Evolutionary conservation across 169 alveolate genomes (phyloP).

Genomic region (Plasmodium adleri): DNA sequence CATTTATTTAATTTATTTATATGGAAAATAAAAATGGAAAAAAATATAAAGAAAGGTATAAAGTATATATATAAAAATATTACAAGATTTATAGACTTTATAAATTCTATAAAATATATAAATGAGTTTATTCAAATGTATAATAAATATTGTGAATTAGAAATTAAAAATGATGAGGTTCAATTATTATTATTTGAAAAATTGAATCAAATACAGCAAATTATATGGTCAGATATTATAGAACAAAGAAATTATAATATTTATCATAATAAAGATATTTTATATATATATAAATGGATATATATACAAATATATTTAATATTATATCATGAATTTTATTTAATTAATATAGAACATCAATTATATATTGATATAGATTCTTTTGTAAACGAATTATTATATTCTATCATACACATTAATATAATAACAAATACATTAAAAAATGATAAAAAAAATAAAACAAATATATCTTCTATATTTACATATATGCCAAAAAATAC

Average conservation of each 20-base stretch:
- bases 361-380: conserved; percentile 20
- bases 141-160: neutral
- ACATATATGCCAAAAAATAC: conserved; percentile 58
- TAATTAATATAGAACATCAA: conserved; percentile 58
- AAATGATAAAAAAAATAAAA: conserved; percentile 30
- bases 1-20: conserved; percentile 54
- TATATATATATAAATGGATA: conserved; percentile 24
- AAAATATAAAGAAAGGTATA: conserved; percentile 13
- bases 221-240: conserved; percentile 36
- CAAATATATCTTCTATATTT: conserved; percentile 6
- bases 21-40: conserved; percentile 38
- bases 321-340: conserved; percentile 14
- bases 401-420: conserved; percentile 21
- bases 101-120: conserved; percentile 12
- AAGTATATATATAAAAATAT: conserved; percentile 25
- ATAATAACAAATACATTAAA: neutral
- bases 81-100: conserved; percentile 2
- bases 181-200: conserved; percentile 12
- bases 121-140: conserved; percentile 19
- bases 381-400: conserved; percentile 27
- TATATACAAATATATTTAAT: conserved; percentile 17
- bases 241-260: conserved; percentile 17
- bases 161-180: conserved; percentile 13
- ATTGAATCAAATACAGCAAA: conserved; percentile 14
- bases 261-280: conserved; percentile 3